Base-by-base conservation (phyloP, 2,329 filamentous ascomycete genomes). In the Dothistroma pini region DNA sequence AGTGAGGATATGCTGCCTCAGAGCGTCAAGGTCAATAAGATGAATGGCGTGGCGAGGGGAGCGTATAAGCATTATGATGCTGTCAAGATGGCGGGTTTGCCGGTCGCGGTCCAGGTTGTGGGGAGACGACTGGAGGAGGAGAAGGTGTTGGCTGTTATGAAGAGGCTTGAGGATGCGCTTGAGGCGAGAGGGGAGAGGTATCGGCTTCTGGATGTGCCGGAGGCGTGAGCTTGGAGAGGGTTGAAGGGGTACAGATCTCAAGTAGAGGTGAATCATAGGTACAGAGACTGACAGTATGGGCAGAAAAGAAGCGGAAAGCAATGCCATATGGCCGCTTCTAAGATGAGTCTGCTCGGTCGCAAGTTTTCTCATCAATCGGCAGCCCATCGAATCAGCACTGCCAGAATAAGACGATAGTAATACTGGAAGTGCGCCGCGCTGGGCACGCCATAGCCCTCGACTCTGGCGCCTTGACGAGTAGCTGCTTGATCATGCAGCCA, bases 61-160 rank as follows among this genome's bases (percentile, higher is more conserved):
- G 93, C 91, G 0, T 96, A 95, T 75, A 91, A 89, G 76, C 83
- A 91, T 68, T 97, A 97, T 73, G 86, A 97, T 73, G 87, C 91
- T 0, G 77, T 80, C 14, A 86, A 85, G 61, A 97, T 97, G 93
- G 88, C 91, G 52, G 93, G 92, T 0, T 78, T 97, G 47, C 93
- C 93, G 0, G 91, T 96, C 0, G 93, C 86, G 0, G 87, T 97
- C 8, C 92, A 96, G 75, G 81, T 96, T 25, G 87, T 96, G 0
- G 91, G 91, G 0, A 81, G 88, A 48, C 81, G 91, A 38, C 77
- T 96, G 69, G 88, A 95, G 72, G 92, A 96, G 74, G 91, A 96
- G 77, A 95, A 93, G 78, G 90, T 96, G 0, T 76, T 96, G 54
- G 86, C 88, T 0, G 81, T 89, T 14, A 96, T 96, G 91, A 83